Evolutionary conservation across 768 basidiomycete genomes (phyloP), one percentile per base, ranked within the genome.

Genomic region (Termitomyces sp.): DNA sequence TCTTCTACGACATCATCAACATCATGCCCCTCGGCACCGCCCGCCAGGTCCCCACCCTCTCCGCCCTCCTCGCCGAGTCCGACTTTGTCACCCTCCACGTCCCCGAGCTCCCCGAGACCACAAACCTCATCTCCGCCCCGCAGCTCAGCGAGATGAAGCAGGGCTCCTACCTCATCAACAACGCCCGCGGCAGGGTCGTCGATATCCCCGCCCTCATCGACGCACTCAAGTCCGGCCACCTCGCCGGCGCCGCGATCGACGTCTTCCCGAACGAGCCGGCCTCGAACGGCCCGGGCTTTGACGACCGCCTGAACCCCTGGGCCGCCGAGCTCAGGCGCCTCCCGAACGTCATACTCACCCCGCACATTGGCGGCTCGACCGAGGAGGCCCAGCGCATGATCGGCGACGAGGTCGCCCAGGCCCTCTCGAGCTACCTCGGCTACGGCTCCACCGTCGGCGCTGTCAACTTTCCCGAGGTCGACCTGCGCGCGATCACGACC

Each of bases 401-500:
- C 59, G 97, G 97, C 15, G 87, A 92, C 57, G 97, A 99, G 72
- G 97, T 99, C 49, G 84, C 92, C 5, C 80, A 82, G 34, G 86
- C 94, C 3, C 76, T 99, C 44, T 78, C 82, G 24, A 88, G 94
- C 55, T 99, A 98, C 74, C 85, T 98, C 70, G 89, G 87, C 73
- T 93, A 87, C 68, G 97, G 97, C 51, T 87, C 94, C 26, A 91
- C 92, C 3, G 60, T 93, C 56, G 94, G 94, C 48, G 88, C 94
- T 3, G 97, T 98, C 79, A 98, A 98, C 78, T 98, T 99, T 85
- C 96, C 97, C 50, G 96, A 98, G 75, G 95, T 99, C 66, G 93
- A 96, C 75, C 79, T 99, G 41, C 90, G 96, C 58, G 86, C 93
- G 53, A 96, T 98, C 70, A 85, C 88, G 10, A 83, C 86, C 2